Evolutionary conservation across 768 basidiomycete genomes (phyloP).

Genomic region (Lyophyllum decastes): DNA sequence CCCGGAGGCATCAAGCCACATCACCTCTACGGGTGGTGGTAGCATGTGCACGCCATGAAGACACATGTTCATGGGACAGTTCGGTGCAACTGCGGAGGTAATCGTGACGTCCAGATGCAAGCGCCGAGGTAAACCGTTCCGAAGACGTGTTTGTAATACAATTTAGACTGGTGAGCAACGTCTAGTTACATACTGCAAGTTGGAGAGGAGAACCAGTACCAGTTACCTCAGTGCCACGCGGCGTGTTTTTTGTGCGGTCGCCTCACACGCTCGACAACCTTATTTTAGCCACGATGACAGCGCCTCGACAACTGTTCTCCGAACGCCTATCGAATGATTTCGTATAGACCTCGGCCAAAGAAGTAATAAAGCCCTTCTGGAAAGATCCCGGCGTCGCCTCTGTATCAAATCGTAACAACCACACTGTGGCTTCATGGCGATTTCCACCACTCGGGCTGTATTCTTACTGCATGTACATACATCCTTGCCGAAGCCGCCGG

Average conservation of each 20-base stretch:
- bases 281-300: neutral
- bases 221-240: no score
- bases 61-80: neutral
- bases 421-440: neutral
- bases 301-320: neutral
- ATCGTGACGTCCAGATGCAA: neutral
- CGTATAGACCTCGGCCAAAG: neutral
- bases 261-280: neutral
- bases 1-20: neutral
- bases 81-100: neutral
- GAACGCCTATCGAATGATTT: neutral
- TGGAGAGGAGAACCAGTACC: no score
- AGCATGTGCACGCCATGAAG: neutral
- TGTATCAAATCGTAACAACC: neutral
- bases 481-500: conserved; percentile 3
- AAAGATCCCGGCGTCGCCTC: neutral
- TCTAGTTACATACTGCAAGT: no score
- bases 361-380: neutral
- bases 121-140: neutral
- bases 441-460: neutral
- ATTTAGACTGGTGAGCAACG: no score
- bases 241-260: no score
- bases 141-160: neutral
- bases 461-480: neutral
- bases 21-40: neutral